A percentile compares a stretch with the other conserved stretches of the same genome.
These are phyloP conservation scores for Periconia sp. DNA, from an alignment of 2,329 filamentous ascomycete species.

Conservation along the genomic window DNA sequence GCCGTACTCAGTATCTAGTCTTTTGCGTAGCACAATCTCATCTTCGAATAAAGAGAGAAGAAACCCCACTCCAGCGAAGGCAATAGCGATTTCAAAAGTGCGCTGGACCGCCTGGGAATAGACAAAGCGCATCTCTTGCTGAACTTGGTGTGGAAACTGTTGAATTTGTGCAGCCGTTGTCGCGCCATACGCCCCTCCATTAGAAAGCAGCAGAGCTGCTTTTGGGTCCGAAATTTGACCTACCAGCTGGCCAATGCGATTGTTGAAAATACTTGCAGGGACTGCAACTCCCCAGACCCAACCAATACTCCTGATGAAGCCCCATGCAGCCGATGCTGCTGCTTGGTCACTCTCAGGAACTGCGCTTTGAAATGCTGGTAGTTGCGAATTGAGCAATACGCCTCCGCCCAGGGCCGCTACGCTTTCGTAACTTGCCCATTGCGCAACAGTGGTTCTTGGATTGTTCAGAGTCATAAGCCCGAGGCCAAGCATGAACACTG, in stretches of 20 bases:
- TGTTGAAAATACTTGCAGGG: conserved; percentile 18
- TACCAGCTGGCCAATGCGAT: neutral
- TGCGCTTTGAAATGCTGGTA: conserved; percentile 43
- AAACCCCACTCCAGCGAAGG: conserved; percentile 2
- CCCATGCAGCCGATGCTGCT: conserved; percentile 12
- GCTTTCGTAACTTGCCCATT: conserved; percentile 10
- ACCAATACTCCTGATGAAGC: conserved; percentile 21
- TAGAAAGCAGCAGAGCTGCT: neutral
- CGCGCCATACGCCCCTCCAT: conserved; percentile 5
- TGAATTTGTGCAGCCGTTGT: neutral
- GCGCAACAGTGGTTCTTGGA: neutral
- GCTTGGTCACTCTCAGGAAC: conserved; percentile 20
- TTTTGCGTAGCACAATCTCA: conserved; percentile 3
- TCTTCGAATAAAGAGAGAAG: neutral
- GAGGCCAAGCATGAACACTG: neutral
- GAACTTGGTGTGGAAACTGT: neutral
- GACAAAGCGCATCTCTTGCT: neutral
- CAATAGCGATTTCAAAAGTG: neutral
- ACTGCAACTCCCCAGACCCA: conserved; percentile 20
- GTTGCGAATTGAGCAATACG: conserved; percentile 49
- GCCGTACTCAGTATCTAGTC: conserved; percentile 8
- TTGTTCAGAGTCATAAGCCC: conserved; percentile 11
- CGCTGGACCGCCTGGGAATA: neutral
- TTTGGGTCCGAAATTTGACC: conserved; percentile 1
- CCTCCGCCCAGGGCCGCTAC: neutral